Percentiles rank a stretch among this genome's conserved stretches.
phyloP scores from a whole-genome alignment of 768 basidiomycete genomes.

The Infundibulicybe gibba region DNA sequence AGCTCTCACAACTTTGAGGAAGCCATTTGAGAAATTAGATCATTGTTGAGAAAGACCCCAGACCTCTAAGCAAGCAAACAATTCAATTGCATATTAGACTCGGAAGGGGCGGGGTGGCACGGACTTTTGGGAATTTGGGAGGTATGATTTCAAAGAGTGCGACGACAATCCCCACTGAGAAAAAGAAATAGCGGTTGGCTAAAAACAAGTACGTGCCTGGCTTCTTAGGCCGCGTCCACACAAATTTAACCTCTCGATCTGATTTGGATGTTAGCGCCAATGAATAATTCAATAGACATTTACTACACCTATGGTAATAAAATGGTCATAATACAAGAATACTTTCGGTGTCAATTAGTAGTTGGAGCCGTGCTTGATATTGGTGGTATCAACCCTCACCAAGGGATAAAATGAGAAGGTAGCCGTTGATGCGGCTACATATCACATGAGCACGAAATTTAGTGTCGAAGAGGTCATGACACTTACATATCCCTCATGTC shows the following conservation, averaged over 20 bases:
- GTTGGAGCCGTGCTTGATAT: too few species aligned
- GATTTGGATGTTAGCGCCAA: not conserved
- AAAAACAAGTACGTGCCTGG: constrained; percentile 41
- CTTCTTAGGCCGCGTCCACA: constrained; percentile 41
- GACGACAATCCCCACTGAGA: constrained; percentile 33
- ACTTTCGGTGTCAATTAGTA: too few species aligned
- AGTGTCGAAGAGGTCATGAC: too few species aligned
- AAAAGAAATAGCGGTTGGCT: constrained; percentile 44
- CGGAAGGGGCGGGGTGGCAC: constrained; percentile 1
- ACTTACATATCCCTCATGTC: too few species aligned
- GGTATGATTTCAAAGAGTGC: constrained; percentile 23
- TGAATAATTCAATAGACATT: too few species aligned
- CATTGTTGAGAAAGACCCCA: not conserved
- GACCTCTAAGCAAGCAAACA: constrained; percentile 8
- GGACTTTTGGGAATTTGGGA: constrained; percentile 14
- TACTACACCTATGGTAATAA: too few species aligned
- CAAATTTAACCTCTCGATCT: constrained; percentile 35
- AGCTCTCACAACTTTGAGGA: constrained; percentile 30
- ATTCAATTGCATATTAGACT: not conserved
- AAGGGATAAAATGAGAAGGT: too few species aligned
- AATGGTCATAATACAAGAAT: too few species aligned
- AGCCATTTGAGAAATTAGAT: not conserved
- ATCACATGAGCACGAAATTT: too few species aligned
- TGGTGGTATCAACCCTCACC: too few species aligned
- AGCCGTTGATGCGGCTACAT: too few species aligned